These are phyloP conservation scores for Reutealis trisperma DNA, from an alignment of 345 rosid genomes.

Conservation along the genomic window DNA sequence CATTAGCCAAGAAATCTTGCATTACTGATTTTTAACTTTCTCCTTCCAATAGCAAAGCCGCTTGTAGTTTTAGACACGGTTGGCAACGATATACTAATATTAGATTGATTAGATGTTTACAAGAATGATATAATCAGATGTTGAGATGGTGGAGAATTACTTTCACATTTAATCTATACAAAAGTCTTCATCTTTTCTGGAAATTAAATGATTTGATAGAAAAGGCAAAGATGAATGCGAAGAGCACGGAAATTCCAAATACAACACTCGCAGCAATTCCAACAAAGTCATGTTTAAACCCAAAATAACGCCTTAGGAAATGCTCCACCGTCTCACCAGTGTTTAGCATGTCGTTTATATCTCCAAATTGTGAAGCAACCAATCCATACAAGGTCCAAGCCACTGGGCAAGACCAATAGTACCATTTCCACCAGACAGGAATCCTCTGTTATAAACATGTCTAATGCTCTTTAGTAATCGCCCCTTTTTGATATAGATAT, in stretches of 20 bases:
- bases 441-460: conserved; percentile 43
- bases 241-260: conserved; percentile 52
- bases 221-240: conserved; percentile 67
- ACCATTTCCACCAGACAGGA: conserved; percentile 78
- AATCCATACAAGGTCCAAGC: conserved; percentile 64
- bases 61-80: no score
- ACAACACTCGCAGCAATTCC: conserved; percentile 51
- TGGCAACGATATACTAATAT: no score
- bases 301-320: conserved; percentile 55
- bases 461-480: not conserved
- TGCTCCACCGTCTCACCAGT: conserved; percentile 53
- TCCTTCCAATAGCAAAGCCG: no score
- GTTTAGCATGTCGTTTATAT: conserved; percentile 37
- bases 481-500: not conserved
- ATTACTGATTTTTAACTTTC: no score
- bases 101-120: no score
- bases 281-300: conserved; percentile 56
- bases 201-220: conserved; percentile 74
- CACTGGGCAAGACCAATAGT: conserved; percentile 56
- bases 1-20: no score
- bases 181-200: conserved; percentile 54
- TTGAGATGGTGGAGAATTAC: no score
- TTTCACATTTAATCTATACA: no score
- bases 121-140: no score
- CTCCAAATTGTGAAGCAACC: conserved; percentile 58